Percentiles rank a stretch among this genome's conserved stretches.
phyloP scores from a whole-genome alignment of 495 filamentous ascomycete species.

The Tetracladium marchalianum region DNA sequence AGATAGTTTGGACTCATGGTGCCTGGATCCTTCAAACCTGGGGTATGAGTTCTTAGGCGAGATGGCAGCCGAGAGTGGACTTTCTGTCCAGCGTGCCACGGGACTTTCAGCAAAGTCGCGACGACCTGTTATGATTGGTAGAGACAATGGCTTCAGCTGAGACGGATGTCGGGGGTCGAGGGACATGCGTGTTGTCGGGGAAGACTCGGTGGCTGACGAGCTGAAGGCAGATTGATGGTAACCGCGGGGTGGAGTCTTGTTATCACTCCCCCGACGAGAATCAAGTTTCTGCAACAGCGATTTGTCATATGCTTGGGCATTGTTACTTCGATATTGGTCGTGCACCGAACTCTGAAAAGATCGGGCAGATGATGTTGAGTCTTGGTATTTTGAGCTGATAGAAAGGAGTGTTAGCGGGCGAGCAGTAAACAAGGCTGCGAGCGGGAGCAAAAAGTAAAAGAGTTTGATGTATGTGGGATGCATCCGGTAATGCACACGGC shows the following conservation, averaged over 20 bases:
- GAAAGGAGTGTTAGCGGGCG: not conserved
- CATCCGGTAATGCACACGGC: too few relatives aligned
- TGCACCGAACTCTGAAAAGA: conserved; percentile 32
- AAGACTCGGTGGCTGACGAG: conserved; percentile 38
- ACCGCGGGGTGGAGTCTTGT: conserved; percentile 37
- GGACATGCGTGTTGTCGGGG: conserved; percentile 32
- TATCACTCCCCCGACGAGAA: conserved; percentile 49
- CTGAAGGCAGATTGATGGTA: conserved; percentile 40
- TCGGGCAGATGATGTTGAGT: conserved; percentile 14
- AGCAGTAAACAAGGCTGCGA: too few relatives aligned
- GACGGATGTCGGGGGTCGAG: conserved; percentile 12
- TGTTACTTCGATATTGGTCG: conserved; percentile 43
- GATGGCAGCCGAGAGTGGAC: conserved; percentile 32
- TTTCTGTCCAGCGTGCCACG: conserved; percentile 31
- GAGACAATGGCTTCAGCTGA: conserved; percentile 30
- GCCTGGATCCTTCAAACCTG: conserved; percentile 17
- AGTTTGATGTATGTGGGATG: too few relatives aligned
- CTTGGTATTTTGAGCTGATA: conserved; percentile 18
- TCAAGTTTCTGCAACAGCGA: conserved; percentile 66
- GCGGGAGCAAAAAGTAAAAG: too few relatives aligned
- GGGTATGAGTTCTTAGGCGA: conserved; percentile 34
- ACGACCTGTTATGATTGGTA: conserved; percentile 32
- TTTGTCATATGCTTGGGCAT: conserved; percentile 67
- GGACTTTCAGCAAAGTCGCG: conserved; percentile 30
- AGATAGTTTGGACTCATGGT: conserved; percentile 40